These are phyloP conservation scores for Populus simonii DNA, from an alignment of 345 rosid species.

Conservation along the genomic window DNA sequence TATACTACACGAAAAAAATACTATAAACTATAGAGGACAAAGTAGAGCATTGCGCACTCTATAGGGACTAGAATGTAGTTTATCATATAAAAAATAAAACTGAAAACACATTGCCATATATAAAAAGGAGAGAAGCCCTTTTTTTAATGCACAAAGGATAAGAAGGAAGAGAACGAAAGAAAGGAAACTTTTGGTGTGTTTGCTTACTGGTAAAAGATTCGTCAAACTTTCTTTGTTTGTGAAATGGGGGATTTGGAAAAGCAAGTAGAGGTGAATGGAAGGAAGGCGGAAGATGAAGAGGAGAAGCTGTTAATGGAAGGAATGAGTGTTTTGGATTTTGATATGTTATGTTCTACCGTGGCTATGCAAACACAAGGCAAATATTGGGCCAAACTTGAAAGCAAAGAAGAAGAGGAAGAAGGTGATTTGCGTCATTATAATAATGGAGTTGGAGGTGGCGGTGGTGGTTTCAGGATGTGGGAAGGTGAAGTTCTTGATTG, in stretches of 20 bases:
- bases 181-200: background rate
- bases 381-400: slow-evolving; percentile 50
- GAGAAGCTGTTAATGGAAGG: slow-evolving; percentile 49
- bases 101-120: background rate
- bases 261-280: background rate
- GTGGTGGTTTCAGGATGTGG: slow-evolving; percentile 89
- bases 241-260: slow-evolving; percentile 23
- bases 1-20: too few relatives aligned
- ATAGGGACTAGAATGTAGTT: too few relatives aligned
- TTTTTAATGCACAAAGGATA: background rate
- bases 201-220: too few relatives aligned
- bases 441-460: slow-evolving; percentile 47
- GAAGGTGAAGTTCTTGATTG: slow-evolving; percentile 85
- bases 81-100: background rate
- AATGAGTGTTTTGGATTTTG: slow-evolving; percentile 80
- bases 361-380: slow-evolving; percentile 88
- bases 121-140: background rate
- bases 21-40: too few relatives aligned
- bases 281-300: slow-evolving; percentile 32
- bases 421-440: slow-evolving; percentile 23
- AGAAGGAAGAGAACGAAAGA: background rate
- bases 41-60: too few relatives aligned
- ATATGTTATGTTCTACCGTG: slow-evolving; percentile 81
- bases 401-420: slow-evolving; percentile 24
- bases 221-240: background rate